These are phyloP conservation scores for Phytophthora sp. DNA, from an alignment of 352 stramenopile genomes.

Conservation along the genomic window DNA sequence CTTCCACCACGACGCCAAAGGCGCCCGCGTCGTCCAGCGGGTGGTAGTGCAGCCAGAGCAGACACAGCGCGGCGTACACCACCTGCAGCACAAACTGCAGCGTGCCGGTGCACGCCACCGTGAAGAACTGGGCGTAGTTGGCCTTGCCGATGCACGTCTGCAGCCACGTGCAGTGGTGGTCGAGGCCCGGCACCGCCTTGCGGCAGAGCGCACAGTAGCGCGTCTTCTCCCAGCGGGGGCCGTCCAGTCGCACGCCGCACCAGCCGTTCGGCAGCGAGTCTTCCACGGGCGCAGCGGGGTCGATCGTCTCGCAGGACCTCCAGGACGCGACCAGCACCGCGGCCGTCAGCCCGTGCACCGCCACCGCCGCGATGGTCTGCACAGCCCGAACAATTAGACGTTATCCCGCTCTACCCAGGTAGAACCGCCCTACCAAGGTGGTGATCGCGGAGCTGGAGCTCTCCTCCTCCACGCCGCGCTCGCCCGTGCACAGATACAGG, in stretches of 20 bases:
- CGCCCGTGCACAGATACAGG: conserved; percentile 28
- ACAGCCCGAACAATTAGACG: background rate
- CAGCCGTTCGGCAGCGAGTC: conserved; percentile 54
- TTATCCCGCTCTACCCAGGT: background rate
- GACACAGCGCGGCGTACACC: conserved; percentile 49
- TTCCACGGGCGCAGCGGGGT: conserved; percentile 54
- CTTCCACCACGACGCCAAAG: conserved; percentile 44
- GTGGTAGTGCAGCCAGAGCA: conserved; percentile 60
- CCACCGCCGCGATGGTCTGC: conserved; percentile 60
- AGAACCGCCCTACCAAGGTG: conserved; percentile 24
- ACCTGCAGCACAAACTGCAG: conserved; percentile 76
- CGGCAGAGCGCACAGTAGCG: conserved; percentile 83
- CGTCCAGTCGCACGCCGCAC: conserved; percentile 72
- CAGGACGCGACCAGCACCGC: conserved; percentile 62
- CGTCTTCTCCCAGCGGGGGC: conserved; percentile 79
- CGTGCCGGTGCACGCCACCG: conserved; percentile 68
- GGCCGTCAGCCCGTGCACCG: conserved; percentile 55
- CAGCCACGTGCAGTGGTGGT: conserved; percentile 91
- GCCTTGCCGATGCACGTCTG: conserved; percentile 84
- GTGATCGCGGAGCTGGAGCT: conserved; percentile 17
- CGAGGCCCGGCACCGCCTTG: conserved; percentile 78
- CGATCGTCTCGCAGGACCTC: conserved; percentile 75
- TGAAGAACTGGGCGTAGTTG: conserved; percentile 91
- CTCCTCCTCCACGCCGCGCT: conserved; percentile 21
- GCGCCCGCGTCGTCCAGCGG: conserved; percentile 29